Evolutionary conservation across 1,284 basidiomycete species (phyloP).

Genomic region (Ustilago cynodontis): DNA sequence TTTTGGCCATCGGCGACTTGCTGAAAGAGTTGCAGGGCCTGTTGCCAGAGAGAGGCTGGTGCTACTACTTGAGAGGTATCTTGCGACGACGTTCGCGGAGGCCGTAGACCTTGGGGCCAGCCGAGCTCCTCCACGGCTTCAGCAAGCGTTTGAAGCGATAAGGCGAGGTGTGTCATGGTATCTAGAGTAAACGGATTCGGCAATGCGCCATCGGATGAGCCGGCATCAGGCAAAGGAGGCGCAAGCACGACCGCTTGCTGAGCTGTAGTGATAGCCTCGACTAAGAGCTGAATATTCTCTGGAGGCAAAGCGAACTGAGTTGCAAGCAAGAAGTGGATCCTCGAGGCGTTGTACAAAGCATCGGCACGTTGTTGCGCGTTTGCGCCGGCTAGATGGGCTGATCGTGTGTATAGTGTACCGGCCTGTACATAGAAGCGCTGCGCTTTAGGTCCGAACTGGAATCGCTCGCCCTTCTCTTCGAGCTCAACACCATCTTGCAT

Average conservation of each 20-base stretch:
- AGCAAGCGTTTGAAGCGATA: conserved; percentile 41
- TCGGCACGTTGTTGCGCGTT: conserved; percentile 25
- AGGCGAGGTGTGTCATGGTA: conserved; percentile 41
- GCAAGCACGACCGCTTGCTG: conserved; percentile 36
- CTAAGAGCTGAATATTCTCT: conserved; percentile 24
- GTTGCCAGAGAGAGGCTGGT: conserved; percentile 29
- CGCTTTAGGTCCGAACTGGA: conserved; percentile 52
- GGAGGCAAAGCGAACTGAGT: conserved; percentile 53
- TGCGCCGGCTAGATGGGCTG: conserved; percentile 25
- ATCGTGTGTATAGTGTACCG: conserved; percentile 33
- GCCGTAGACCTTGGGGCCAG: conserved; percentile 30
- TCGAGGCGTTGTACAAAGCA: conserved; percentile 43
- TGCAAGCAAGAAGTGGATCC: conserved; percentile 53
- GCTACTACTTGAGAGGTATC: neutral
- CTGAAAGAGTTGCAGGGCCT: conserved; percentile 27
- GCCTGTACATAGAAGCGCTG: conserved; percentile 53
- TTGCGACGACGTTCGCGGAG: neutral
- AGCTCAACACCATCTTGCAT: conserved; percentile 57
- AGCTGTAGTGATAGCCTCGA: conserved; percentile 29
- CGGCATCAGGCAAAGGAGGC: conserved; percentile 12
- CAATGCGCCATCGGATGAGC: conserved; percentile 8
- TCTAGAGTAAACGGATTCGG: conserved; percentile 55
- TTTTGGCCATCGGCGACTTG: conserved; percentile 34
- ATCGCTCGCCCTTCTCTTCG: conserved; percentile 60
- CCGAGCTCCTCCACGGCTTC: conserved; percentile 52